phyloP scores from a whole-genome alignment of 371 early-diverging fungal genomes.

The Mortierella sp. region DNA sequence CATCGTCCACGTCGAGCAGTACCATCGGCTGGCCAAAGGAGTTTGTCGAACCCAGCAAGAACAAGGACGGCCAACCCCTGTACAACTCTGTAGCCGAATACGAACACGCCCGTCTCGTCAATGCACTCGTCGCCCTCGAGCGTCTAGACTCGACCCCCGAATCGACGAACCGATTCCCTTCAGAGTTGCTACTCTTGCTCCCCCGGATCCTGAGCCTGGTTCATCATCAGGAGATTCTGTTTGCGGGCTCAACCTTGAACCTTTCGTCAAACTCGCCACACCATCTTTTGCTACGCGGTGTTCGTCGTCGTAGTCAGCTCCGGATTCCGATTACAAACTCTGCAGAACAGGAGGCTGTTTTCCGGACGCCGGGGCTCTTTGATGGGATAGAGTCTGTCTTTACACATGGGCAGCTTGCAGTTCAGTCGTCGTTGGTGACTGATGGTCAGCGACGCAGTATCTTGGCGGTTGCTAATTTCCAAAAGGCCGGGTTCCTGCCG shows the following conservation, averaged over 20 bases:
- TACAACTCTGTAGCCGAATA: conserved; percentile 13
- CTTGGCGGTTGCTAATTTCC: conserved; percentile 21
- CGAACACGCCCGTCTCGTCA: conserved; percentile 29
- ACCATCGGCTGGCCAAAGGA: conserved; percentile 21
- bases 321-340: background rate
- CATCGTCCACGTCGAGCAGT: background rate
- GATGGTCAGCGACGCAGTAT: conserved; percentile 10
- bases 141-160: conserved; percentile 21
- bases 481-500: conserved; percentile 41
- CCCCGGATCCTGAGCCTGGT: conserved; percentile 17
- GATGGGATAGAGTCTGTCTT: conserved; percentile 16
- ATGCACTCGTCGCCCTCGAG: conserved; percentile 30
- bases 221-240: conserved; percentile 17
- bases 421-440: conserved; percentile 14
- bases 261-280: too few species aligned
- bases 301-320: background rate
- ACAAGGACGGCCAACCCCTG: background rate
- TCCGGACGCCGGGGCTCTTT: conserved; percentile 4
- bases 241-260: conserved; percentile 1
- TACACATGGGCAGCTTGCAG: conserved; percentile 24
- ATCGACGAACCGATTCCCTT: conserved; percentile 25
- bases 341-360: background rate
- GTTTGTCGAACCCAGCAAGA: background rate
- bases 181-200: conserved; percentile 11
- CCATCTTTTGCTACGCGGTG: too few species aligned